These are phyloP conservation scores for Fusarium sp. DNA, from an alignment of 2,329 filamentous ascomycete species.

Conservation along the genomic window DNA sequence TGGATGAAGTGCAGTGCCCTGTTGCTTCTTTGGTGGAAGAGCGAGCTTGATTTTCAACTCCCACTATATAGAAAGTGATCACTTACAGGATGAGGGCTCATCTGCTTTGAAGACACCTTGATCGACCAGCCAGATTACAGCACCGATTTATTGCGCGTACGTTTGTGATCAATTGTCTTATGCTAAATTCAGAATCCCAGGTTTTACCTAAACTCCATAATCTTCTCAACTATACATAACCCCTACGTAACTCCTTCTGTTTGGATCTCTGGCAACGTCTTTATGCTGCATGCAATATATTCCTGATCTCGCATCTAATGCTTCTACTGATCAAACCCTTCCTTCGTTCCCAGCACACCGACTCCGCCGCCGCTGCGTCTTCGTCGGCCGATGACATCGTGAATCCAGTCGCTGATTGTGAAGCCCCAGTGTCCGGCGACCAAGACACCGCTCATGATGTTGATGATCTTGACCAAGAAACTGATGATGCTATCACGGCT, in stretches of 20 bases:
- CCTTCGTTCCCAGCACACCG: conserved; percentile 65
- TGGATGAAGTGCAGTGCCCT: too few species aligned
- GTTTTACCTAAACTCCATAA: conserved; percentile 46
- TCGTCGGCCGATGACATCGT: conserved; percentile 66
- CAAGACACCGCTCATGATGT: conserved; percentile 89
- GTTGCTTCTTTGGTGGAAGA: too few species aligned
- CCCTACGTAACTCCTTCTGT: conserved; percentile 35
- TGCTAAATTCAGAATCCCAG: conserved; percentile 35
- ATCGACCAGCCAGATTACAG: background rate
- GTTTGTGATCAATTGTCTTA: conserved; percentile 17
- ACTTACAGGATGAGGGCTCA: background rate
- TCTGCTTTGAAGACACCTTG: background rate
- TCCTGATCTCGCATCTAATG: background rate
- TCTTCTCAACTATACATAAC: conserved; percentile 32
- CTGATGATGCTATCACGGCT: conserved; percentile 79
- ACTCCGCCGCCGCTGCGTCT: conserved; percentile 60
- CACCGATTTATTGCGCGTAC: background rate
- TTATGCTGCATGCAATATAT: conserved; percentile 27
- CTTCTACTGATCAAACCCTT: conserved; percentile 50
- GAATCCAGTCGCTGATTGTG: conserved; percentile 82
- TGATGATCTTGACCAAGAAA: conserved; percentile 86
- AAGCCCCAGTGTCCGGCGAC: conserved; percentile 96
- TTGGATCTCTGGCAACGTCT: conserved; percentile 23
- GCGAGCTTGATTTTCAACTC: too few species aligned
- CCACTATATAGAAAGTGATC: too few species aligned